These are phyloP conservation scores for Puccinia horiana DNA, from an alignment of 1,284 basidiomycete genomes.

Conservation along the genomic window DNA sequence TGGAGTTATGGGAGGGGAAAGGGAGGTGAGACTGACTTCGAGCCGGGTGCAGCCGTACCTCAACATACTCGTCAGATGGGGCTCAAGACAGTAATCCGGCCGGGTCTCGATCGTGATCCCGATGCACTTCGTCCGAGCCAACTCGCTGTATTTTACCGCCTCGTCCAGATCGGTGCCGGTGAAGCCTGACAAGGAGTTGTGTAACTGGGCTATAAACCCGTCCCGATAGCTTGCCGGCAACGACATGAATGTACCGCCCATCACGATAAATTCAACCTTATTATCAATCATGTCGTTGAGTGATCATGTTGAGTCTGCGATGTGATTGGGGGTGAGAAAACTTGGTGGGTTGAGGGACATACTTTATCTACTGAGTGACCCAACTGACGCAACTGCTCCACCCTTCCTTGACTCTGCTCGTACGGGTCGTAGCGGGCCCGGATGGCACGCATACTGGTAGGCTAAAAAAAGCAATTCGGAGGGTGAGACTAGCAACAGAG, in stretches of 20 bases:
- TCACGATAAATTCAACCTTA: slow-evolving; percentile 95
- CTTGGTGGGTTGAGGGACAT: not conserved
- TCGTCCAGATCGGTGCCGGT: slow-evolving; percentile 93
- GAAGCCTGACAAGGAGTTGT: slow-evolving; percentile 93
- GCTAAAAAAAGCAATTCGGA: slow-evolving; percentile 59
- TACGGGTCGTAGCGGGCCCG: slow-evolving; percentile 97
- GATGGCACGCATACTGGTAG: slow-evolving; percentile 98
- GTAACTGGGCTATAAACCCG: slow-evolving; percentile 91
- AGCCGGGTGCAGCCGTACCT: slow-evolving; percentile 97
- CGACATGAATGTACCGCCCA: slow-evolving; percentile 99
- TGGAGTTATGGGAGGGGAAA: not conserved
- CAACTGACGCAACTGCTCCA: slow-evolving; percentile 90
- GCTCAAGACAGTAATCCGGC: slow-evolving; percentile 95
- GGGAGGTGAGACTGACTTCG: slow-evolving; percentile 64
- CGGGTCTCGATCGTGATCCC: slow-evolving; percentile 99
- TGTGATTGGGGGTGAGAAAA: no score
- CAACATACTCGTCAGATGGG: slow-evolving; percentile 93
- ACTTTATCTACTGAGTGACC: slow-evolving; percentile 98
- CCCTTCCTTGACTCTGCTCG: slow-evolving; percentile 90
- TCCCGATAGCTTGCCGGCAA: slow-evolving; percentile 94
- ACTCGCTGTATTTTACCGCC: slow-evolving; percentile 95
- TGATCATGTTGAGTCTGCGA: no score
- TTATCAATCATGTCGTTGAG: not conserved
- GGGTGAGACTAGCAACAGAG: not conserved
- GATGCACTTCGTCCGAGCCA: slow-evolving; percentile 96